Evolutionary conservation across 148 eudicot genomes (phyloP), one percentile per base, ranked within the genome.

Genomic region (Silene uniflora): DNA sequence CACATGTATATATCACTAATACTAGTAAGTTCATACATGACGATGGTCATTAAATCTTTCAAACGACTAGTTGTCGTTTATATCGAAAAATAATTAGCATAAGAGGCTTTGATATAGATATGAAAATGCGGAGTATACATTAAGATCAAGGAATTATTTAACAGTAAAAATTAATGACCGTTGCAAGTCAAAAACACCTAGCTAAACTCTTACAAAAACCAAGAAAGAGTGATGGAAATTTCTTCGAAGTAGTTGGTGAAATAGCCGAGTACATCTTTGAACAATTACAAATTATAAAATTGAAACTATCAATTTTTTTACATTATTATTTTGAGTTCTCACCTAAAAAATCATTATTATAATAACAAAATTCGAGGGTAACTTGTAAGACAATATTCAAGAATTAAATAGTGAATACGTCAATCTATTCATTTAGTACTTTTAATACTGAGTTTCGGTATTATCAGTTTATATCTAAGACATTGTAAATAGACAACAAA

Each of bases 131-230:
- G 44, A 60, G 16, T 44, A 24, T 17, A 49, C 39, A 52, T n/a
- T n/a, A 52, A 71, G 6, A 55, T 55, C 76, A 65, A 78, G 68
- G 35, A 49, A 55, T 25, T 59, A 73, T 17, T 79, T 73, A 23
- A 13, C 12, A 24, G 0, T 16, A 14, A 56, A 67, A 3, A 67
- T 21, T 73, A 42, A 73, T 78, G 59, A 78, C 76, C 76, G 76
- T 78, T 78, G 76, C 47, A 79, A 79, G 70, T 67, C 56, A n/a
- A 68, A 42, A 68, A 42, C 55, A 42, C 3, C 4, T 10, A 29
- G n/a, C n/a, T 42, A 10, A 79, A 24, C 21, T 25, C 64, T 79
- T 27, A 46, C 54, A 46, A 24, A 19, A 67, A 74, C 62, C 73
- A 29, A 74, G 77, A 73, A 19, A 46, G 17, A 7, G 39, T 29